phyloP scores from a whole-genome alignment of 106 monocot species.

The Iris macrosiphon region DNA sequence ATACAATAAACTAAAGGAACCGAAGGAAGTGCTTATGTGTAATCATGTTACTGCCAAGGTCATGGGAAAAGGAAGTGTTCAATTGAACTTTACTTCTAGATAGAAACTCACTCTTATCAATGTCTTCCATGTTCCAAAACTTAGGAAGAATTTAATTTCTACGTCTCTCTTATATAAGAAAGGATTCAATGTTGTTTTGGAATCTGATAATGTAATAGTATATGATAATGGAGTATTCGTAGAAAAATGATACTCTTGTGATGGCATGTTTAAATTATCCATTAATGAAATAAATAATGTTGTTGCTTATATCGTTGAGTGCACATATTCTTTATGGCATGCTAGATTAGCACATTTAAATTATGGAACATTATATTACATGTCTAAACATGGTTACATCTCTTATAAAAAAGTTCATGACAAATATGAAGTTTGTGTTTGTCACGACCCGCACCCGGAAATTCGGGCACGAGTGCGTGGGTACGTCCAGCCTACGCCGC shows the following conservation, averaged over 20 bases:
- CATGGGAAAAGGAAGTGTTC: background rate
- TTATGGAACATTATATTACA: background rate
- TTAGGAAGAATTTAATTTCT: background rate
- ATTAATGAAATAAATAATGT: slow-evolving; percentile 7
- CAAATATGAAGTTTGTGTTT: slow-evolving; percentile 16
- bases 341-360: slow-evolving; percentile 10
- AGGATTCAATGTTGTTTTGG: slow-evolving; percentile 3
- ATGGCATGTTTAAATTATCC: slow-evolving; percentile 4
- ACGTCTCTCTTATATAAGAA: background rate
- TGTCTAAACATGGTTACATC: slow-evolving; percentile 7
- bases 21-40: slow-evolving; percentile 1
- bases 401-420: background rate
- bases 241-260: slow-evolving; percentile 6
- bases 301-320: background rate
- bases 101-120: slow-evolving; percentile 2
- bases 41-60: slow-evolving; percentile 3
- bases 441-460: no score
- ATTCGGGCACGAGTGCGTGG: no score
- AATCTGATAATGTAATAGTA: slow-evolving; percentile 1
- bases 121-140: background rate
- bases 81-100: slow-evolving; percentile 4
- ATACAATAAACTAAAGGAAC: background rate
- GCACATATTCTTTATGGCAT: slow-evolving; percentile 6
- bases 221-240: slow-evolving; percentile 1
- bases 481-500: no score